Percentiles rank a stretch among this genome's conserved stretches.
phyloP scores from a whole-genome alignment of 257 asterid genomes.

The Jacaranda copaia region DNA sequence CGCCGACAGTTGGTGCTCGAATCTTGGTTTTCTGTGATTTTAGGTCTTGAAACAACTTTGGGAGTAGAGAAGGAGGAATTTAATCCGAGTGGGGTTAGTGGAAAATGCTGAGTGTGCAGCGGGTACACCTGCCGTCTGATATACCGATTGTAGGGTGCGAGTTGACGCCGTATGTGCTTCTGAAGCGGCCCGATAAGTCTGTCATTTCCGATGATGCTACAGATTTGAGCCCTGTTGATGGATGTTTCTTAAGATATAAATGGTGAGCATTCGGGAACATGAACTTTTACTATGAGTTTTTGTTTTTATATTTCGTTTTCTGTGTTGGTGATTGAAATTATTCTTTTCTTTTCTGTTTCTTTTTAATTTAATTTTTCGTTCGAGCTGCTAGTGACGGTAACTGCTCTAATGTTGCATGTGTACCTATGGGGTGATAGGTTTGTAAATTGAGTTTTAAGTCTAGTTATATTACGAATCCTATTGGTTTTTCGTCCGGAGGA shows the following conservation, averaged over 20 bases:
- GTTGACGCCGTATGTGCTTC: constrained; percentile 85
- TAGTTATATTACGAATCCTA: constrained; percentile 1
- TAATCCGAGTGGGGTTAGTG: constrained; percentile 30
- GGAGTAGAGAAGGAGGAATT: constrained; percentile 36
- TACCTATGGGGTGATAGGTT: constrained; percentile 13
- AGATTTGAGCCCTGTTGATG: constrained; percentile 72
- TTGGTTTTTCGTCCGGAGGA: not conserved
- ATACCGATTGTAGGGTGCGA: constrained; percentile 98
- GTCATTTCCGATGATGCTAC: constrained; percentile 69
- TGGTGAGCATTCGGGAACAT: constrained; percentile 58
- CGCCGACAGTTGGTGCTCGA: constrained; percentile 52
- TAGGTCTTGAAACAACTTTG: constrained; percentile 33
- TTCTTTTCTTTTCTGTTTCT: not conserved
- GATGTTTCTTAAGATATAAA: constrained; percentile 74
- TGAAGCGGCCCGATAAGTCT: constrained; percentile 68
- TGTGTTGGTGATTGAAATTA: constrained; percentile 5
- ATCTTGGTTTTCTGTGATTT: constrained; percentile 36
- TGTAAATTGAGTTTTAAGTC: not conserved
- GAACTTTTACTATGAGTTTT: not conserved
- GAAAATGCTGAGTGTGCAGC: constrained; percentile 89
- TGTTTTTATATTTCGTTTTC: not conserved
- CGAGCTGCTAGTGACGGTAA: constrained; percentile 13
- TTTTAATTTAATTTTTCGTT: not conserved
- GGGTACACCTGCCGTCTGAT: constrained; percentile 95
- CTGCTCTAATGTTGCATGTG: constrained; percentile 23